Conservation (phyloP, 805 yeast genomes). For the Cyberlindnera misumaiensis region DNA sequence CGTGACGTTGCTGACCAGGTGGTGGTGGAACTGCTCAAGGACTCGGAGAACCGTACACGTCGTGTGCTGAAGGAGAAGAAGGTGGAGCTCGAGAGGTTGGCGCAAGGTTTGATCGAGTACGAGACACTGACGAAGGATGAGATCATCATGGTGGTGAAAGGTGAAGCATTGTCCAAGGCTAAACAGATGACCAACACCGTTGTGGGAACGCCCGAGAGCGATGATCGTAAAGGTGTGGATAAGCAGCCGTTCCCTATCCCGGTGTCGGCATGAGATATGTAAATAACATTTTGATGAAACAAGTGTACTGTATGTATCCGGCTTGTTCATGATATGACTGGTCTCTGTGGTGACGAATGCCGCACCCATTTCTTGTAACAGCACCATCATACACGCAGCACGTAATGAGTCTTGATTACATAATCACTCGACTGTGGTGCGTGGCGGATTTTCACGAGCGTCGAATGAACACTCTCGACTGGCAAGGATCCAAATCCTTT, state of each 20-base stretch:
- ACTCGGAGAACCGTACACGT: constrained; percentile 77
- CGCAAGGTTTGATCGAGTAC: constrained; percentile 89
- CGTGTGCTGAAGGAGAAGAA: constrained; percentile 52
- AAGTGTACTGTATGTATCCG: neutral
- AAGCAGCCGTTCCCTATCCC: constrained; percentile 25
- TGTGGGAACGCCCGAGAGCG: constrained; percentile 46
- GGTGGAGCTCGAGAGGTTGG: constrained; percentile 75
- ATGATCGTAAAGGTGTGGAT: constrained; percentile 33
- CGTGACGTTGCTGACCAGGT: constrained; percentile 91
- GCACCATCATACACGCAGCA: too few species aligned
- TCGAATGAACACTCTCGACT: too few species aligned
- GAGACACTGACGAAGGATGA: constrained; percentile 91
- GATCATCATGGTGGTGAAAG: constrained; percentile 78
- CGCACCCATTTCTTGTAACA: too few species aligned
- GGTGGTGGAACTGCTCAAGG: constrained; percentile 66
- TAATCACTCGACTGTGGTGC: too few species aligned
- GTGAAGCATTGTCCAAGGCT: constrained; percentile 64
- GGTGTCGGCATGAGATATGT: constrained; percentile 15
- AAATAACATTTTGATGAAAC: neutral
- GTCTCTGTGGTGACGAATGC: too few species aligned
- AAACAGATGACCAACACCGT: constrained; percentile 73
- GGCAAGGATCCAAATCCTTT: too few species aligned
- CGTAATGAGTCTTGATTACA: neutral
- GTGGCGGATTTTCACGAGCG: too few species aligned
- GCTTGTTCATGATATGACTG: too few species aligned